Base-by-base conservation (phyloP, 257 asterid species). In the Rubia yunnanensis region DNA sequence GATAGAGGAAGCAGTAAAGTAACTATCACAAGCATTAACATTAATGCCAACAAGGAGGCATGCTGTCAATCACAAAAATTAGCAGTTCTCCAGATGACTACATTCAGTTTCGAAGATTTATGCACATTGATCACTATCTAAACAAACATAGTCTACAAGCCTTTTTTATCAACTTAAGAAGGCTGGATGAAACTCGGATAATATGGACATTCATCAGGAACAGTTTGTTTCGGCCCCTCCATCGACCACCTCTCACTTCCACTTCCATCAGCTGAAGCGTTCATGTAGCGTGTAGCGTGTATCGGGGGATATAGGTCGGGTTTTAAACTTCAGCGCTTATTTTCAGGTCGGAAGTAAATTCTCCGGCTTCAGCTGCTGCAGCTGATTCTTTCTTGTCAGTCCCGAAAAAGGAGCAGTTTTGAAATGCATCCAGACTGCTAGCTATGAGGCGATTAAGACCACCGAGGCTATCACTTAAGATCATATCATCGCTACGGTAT, bases 341-440 rank as follows among this genome's bases (percentile, higher is more conserved):
- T 76, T 81, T 82, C 73, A 73, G 75, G 70, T 86, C 89, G 49
- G 87, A 58, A 48, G 77, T 72, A 60, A 69, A 76, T 61, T 84
- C 86, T 63, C 69, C 82, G 64, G 86, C 73, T 76, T 87, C 92
- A 70, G 72, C 82, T 39, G 80, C 64, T 14, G 92, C 72, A 64
- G 78, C 74, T 49, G 81, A 60, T 70, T 83, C 96, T 70, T 88
- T 90, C 86, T 81, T 86, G 71, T 90, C 97, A 50, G 78, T 71
- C 66, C 88, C 94, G 66, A 88, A 85, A 75, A 94, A 91, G 8
- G 91, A 90, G 84, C 96, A 90, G 56, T 73, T 89, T 73, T 90
- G 98, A 76, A 90, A 85, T 0, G 88, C 98, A 32, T 94, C 99
- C 82, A 88, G 79, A 74, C 99, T 90, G 91, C 82, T 80, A 38